phyloP scores from a whole-genome alignment of 2,329 filamentous ascomycete species.

The Aulographum hederae region DNA sequence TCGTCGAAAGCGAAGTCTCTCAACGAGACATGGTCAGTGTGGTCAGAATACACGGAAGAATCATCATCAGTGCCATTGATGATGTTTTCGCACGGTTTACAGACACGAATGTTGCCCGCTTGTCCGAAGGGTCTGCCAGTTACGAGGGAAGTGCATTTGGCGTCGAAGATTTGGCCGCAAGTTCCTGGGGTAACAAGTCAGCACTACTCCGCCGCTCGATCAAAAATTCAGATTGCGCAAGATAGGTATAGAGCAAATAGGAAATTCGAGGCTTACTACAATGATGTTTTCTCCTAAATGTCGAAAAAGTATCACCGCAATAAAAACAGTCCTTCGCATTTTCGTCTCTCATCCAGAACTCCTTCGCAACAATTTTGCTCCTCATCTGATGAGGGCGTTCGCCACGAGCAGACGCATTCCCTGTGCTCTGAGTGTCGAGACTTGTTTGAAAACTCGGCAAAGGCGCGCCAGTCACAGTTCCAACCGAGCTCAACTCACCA shows the following conservation, averaged over 20 bases:
- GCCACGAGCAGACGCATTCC: neutral
- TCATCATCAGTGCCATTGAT: conserved; percentile 82
- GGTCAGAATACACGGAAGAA: conserved; percentile 78
- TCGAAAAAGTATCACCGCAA: conserved; percentile 77
- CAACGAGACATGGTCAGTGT: conserved; percentile 48
- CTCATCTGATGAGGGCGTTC: conserved; percentile 39
- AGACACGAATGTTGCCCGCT: conserved; percentile 67
- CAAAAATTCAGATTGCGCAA: neutral
- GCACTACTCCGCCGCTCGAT: too few relatives aligned
- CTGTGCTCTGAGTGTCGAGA: neutral
- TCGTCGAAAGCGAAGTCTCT: conserved; percentile 21
- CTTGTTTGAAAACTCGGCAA: neutral
- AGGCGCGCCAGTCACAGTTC: conserved; percentile 12
- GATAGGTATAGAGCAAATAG: too few relatives aligned
- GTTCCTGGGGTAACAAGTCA: too few relatives aligned
- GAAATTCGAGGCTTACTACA: conserved; percentile 70
- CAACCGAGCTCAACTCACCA: conserved; percentile 18
- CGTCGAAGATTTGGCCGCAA: conserved; percentile 97
- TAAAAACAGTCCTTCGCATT: conserved; percentile 95
- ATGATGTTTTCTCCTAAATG: conserved; percentile 90
- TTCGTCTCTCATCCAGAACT: conserved; percentile 99
- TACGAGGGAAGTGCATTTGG: conserved; percentile 86
- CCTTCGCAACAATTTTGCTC: conserved; percentile 76
- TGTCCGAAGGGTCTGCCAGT: conserved; percentile 78
- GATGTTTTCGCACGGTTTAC: conserved; percentile 79